Conservation (phyloP, 352 stramenopile species). For the Globisporangium sylvaticum region DNA sequence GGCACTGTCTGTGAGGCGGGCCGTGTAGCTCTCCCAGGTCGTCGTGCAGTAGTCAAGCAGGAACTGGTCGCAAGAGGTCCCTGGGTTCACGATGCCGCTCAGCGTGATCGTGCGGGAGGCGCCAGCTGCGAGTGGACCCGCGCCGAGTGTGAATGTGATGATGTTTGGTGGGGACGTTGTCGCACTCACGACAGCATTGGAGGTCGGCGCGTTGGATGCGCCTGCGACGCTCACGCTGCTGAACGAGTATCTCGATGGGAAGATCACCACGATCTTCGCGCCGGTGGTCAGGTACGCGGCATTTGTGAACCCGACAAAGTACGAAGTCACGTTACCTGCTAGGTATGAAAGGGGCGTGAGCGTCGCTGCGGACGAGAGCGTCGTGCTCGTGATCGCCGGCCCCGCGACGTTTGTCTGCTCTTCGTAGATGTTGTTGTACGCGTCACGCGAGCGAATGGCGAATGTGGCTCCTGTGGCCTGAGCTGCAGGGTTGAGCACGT, state of each 20-base stretch:
- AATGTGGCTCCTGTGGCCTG: conserved; percentile 28
- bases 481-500: conserved; percentile 52
- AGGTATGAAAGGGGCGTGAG: conserved; percentile 41
- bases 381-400: conserved; percentile 23
- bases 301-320: conserved; percentile 41
- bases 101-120: conserved; percentile 39
- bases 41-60: conserved; percentile 49
- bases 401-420: conserved; percentile 23
- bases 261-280: conserved; percentile 35
- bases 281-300: conserved; percentile 34
- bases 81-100: conserved; percentile 48
- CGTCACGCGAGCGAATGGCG: conserved; percentile 39
- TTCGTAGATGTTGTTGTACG: conserved; percentile 34
- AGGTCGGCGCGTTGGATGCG: conserved; percentile 28
- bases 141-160: conserved; percentile 28
- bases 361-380: conserved; percentile 25
- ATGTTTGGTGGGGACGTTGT: conserved; percentile 9
- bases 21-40: conserved; percentile 37
- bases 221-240: conserved; percentile 18
- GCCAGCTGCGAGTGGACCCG: conserved; percentile 27
- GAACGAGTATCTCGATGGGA: conserved; percentile 42
- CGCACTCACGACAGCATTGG: conserved; percentile 24
- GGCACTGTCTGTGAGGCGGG: conserved; percentile 33
- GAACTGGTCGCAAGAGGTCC: conserved; percentile 50
- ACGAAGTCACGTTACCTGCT: conserved; percentile 37